phyloP scores from a whole-genome alignment of 768 basidiomycete genomes.

The Clathrus columnatus region DNA sequence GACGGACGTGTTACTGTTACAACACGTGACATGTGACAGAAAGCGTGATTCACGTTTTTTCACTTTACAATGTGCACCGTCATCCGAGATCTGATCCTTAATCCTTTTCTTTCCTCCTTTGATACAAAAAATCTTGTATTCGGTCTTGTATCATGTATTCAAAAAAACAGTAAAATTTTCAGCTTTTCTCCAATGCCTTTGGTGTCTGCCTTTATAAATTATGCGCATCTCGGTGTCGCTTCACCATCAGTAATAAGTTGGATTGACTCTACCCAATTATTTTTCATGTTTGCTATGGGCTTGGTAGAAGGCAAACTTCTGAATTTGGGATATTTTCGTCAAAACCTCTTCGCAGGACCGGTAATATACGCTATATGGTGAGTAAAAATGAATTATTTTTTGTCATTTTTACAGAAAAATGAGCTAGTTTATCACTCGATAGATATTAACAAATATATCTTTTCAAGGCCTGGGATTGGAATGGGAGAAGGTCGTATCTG shows the following conservation, averaged over 20 bases:
- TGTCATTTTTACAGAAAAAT: conserved; percentile 31
- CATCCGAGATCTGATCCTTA: too few relatives aligned
- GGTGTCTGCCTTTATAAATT: conserved; percentile 40
- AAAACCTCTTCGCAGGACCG: not conserved
- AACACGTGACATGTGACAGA: too few relatives aligned
- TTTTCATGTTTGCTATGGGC: conserved; percentile 37
- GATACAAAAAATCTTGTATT: too few relatives aligned
- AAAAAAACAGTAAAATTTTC: too few relatives aligned
- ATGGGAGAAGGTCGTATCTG: conserved; percentile 39
- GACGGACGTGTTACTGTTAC: too few relatives aligned
- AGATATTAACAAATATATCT: conserved; percentile 44
- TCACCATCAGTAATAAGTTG: conserved; percentile 20
- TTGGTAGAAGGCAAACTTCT: conserved; percentile 39
- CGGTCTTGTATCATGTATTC: too few relatives aligned
- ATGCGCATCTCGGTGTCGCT: conserved; percentile 28
- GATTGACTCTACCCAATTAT: conserved; percentile 43
- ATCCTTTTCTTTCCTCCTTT: too few relatives aligned
- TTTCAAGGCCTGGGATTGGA: conserved; percentile 41
- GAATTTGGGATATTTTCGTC: conserved; percentile 46
- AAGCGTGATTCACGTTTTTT: too few relatives aligned
- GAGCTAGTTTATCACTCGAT: conserved; percentile 30
- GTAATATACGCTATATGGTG: not conserved
- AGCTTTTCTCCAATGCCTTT: conserved; percentile 34
- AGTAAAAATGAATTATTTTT: not conserved
- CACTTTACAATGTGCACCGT: too few relatives aligned